Evolutionary conservation across 805 yeast species (phyloP), one percentile per base, ranked within the genome.

Genomic region (Brettanomyces nanus): DNA sequence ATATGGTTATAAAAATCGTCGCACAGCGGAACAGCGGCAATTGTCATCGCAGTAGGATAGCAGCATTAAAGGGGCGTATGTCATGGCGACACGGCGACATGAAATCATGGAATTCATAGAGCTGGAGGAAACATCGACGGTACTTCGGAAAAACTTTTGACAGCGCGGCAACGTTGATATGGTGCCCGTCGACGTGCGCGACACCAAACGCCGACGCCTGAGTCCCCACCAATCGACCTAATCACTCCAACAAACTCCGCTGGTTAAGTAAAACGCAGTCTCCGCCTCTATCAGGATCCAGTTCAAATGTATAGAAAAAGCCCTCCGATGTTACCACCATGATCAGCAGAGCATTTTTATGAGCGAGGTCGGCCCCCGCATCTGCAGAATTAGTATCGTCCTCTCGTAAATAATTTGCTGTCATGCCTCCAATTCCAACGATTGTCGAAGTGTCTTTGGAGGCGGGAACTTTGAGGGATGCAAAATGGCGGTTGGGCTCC

Each of bases 401-500:
- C 23, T 45, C 43, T 32, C 48, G 27, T 9, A 54, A 38, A 34
- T 45, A 29, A 35, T 53, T 56, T 25, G 52, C 36, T 36, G 48
- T 41, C 34, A 51, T 61, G 34, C 48, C 54, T 0, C 69, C 66
- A 44, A 79, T 70, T 3, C 75, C 74, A 5, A 69, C 72, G 18
- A 69, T 70, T 11, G 71, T 66, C 41, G 66, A 65, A 1, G 65
- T 63, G 6, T 70, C 73, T 21, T 56, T 57, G 1, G 66, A 58
- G 0, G 69, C 63, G 1, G 73, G 60, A 39, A 69, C 68, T 41
- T 65, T 63, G 30, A 63, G 66, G 22, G 86, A 85, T 0, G 97
- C 97, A 69, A 92, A 92, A 56, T 90, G 97, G 42, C 98, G 70
- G 15, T 85, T 78, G 6, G 97, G 95, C 54, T 90, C 97, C 51